Percentiles rank a stretch among this genome's conserved stretches.
Evolutionary conservation across 345 rosid species (phyloP).

Genomic region (Kandelia obovata): DNA sequence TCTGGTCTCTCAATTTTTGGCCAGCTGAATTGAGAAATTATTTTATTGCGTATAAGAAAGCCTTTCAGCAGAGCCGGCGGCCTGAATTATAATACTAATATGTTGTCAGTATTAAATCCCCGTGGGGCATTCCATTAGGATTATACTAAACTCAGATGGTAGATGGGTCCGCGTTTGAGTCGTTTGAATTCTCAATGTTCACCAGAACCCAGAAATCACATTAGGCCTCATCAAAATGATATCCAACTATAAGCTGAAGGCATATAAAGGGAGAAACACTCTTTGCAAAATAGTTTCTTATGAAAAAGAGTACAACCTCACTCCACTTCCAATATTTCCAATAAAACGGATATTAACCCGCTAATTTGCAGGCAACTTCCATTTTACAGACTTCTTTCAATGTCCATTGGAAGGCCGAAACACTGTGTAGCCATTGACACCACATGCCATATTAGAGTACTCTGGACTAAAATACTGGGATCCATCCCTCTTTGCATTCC

Average conservation of each 20-base stretch:
- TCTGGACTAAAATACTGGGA: slow-evolving; percentile 48
- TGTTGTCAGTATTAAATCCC: too few species aligned
- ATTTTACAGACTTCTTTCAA: slow-evolving; percentile 26
- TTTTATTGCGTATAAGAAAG: too few species aligned
- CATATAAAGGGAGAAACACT: slow-evolving; percentile 21
- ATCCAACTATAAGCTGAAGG: slow-evolving; percentile 24
- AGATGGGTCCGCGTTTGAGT: background rate
- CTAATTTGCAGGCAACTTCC: slow-evolving; percentile 16
- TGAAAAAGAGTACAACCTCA: slow-evolving; percentile 50
- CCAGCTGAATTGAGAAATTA: too few species aligned
- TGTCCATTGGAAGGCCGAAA: slow-evolving; percentile 76
- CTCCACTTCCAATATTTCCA: slow-evolving; percentile 44
- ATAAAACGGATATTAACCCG: slow-evolving; percentile 27
- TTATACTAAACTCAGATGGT: too few species aligned
- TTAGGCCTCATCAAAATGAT: background rate
- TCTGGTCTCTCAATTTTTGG: too few species aligned
- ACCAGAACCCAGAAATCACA: slow-evolving; percentile 8
- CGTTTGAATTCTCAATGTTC: slow-evolving; percentile 2
- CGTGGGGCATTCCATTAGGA: too few species aligned
- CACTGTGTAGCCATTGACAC: slow-evolving; percentile 56
- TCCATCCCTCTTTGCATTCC: slow-evolving; percentile 46
- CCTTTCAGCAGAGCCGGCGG: too few species aligned
- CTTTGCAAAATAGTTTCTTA: slow-evolving; percentile 20
- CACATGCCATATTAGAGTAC: slow-evolving; percentile 50
- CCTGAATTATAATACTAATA: too few species aligned